Evolutionary conservation across 345 rosid genomes (phyloP), one percentile per base, ranked within the genome.

Genomic region (Cardamine occulta): DNA sequence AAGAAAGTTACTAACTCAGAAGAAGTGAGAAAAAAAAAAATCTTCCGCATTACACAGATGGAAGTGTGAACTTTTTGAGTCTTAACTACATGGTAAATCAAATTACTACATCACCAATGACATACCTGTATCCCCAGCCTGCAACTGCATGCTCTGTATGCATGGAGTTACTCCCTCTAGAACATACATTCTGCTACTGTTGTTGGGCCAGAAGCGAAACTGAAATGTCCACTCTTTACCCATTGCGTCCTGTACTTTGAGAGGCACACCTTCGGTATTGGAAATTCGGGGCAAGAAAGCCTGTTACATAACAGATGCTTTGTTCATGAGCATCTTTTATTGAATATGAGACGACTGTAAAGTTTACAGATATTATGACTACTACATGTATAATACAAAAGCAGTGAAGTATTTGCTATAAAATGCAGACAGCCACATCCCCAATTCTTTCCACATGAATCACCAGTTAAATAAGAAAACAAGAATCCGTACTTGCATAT

Each of bases 201-300:
- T 87, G 86, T 88, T 95, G 26, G 97, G 92, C 97, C 96, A 95
- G 79, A 92, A 95, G 77, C 97, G 97, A 81, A 92, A 92, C 80
- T 86, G 97, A 82, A 95, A 95, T 80, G 82, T 80, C 99, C 99
- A 95, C 73, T 90, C 99, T 79, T 83, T 89, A 76, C 99, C 99
- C 85, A 80, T 90, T 62, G 96, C 75, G 84, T 95, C 99, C 85
- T 88, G 94, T 76, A 95, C 86, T 82, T 84, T 88, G 69, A 95
- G 94, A 37, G 99, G 99, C 64, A 92, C 83, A 63, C 99, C 99
- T 84, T 90, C 94, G 55, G 97, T 82, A 79, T 85, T 85, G 63
- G 90, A 86, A 73, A 95, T 90, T 70, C 72, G 84, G 19, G 99
- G 99, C 42, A 95, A 90, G 79, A 89, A 89, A 69, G 94, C 93